Conservation (phyloP, 176 grass and related monocot species). For the Puccinellia tenuiflora region DNA sequence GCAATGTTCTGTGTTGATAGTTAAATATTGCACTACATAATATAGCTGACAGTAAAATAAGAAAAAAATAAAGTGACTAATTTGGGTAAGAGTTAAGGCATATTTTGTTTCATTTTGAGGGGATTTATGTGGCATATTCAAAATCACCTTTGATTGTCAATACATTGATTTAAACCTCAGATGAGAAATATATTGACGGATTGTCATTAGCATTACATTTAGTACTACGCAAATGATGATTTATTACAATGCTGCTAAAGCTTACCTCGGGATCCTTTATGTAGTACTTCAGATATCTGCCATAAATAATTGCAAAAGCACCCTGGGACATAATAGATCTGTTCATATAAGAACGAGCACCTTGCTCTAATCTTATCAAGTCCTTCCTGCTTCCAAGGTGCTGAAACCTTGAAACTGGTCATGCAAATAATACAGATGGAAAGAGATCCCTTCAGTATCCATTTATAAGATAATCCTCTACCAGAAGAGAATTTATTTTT, state of each 20-base stretch:
- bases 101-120: not conserved
- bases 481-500: not conserved
- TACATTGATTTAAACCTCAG: not conserved
- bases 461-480: constrained; percentile 10
- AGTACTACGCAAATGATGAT: not conserved
- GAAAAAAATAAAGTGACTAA: not conserved
- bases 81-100: not conserved
- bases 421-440: not conserved
- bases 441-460: not conserved
- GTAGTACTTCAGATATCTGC: constrained; percentile 66
- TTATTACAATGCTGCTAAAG: not conserved
- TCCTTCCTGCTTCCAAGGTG: constrained; percentile 58
- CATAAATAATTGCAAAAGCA: constrained; percentile 87
- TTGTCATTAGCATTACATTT: constrained; percentile 1
- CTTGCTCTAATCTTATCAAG: constrained; percentile 76
- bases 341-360: constrained; percentile 63
- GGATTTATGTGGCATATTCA: not conserved
- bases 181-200: not conserved
- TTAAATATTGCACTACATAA: constrained; percentile 13
- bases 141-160: not conserved
- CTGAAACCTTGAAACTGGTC: constrained; percentile 69
- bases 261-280: constrained; percentile 74
- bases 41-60: constrained; percentile 1
- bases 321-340: constrained; percentile 53
- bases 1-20: not conserved